Conservation (phyloP, 2,329 filamentous ascomycete species). For the Leptographium lundbergii region DNA sequence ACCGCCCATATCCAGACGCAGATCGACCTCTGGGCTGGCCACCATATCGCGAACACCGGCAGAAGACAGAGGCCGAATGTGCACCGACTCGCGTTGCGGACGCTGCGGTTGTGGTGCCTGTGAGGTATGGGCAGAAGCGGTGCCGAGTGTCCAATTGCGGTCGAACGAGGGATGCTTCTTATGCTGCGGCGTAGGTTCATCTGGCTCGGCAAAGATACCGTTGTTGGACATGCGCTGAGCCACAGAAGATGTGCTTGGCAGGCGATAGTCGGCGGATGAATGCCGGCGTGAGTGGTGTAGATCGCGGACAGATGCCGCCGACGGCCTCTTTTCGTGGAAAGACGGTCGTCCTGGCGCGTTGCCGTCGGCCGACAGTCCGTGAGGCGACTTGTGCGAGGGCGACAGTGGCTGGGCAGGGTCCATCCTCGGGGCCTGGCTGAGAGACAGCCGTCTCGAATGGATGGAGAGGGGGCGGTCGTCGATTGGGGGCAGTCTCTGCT, state of each 20-base stretch:
- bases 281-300: slow-evolving; percentile 76
- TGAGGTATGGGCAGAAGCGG: slow-evolving; percentile 26
- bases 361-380: slow-evolving; percentile 23
- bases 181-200: slow-evolving; percentile 11
- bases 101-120: neutral
- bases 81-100: neutral
- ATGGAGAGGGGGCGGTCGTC: slow-evolving; percentile 33
- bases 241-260: slow-evolving; percentile 22
- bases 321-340: slow-evolving; percentile 49
- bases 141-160: slow-evolving; percentile 54
- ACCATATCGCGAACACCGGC: slow-evolving; percentile 34
- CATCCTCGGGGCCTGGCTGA: slow-evolving; percentile 35
- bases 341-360: slow-evolving; percentile 19
- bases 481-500: slow-evolving; percentile 25
- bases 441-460: slow-evolving; percentile 35
- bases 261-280: slow-evolving; percentile 68
- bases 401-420: slow-evolving; percentile 28
- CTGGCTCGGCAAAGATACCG: slow-evolving; percentile 28
- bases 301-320: slow-evolving; percentile 69
- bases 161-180: slow-evolving; percentile 60
- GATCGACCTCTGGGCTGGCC: slow-evolving; percentile 24
- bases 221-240: slow-evolving; percentile 30
- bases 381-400: slow-evolving; percentile 25
- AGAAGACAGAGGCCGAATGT: slow-evolving; percentile 37
- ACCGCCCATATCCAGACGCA: slow-evolving; percentile 15